These are phyloP conservation scores for Filobasidium wieringae DNA, from an alignment of 768 basidiomycete genomes.

Conservation along the genomic window DNA sequence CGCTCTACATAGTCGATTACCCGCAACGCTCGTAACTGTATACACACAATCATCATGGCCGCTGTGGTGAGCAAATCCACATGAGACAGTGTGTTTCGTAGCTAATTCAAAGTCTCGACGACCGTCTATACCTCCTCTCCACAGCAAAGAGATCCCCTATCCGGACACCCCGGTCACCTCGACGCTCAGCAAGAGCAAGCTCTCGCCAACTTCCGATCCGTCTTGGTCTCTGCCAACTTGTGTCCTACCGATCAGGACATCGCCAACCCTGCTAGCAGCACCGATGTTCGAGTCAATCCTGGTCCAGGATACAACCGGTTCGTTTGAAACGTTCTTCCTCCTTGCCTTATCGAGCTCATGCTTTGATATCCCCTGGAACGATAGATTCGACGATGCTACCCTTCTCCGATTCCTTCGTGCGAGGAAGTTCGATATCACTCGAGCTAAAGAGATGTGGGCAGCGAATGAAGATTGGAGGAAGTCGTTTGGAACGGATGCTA, in stretches of 20 bases:
- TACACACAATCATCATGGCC: too few relatives aligned
- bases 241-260: conserved; percentile 21
- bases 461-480: conserved; percentile 79
- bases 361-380: neutral
- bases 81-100: too few relatives aligned
- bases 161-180: conserved; percentile 72
- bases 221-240: conserved; percentile 9
- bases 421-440: conserved; percentile 73
- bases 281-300: conserved; percentile 11
- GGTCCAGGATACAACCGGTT: conserved; percentile 23
- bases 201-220: conserved; percentile 53
- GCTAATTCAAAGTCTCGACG: too few relatives aligned
- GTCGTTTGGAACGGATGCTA: conserved; percentile 49
- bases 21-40: too few relatives aligned
- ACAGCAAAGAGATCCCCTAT: conserved; percentile 49
- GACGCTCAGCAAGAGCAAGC: conserved; percentile 48
- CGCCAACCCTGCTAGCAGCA: conserved; percentile 2
- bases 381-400: conserved; percentile 39
- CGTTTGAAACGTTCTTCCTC: neutral
- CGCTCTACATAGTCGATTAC: too few relatives aligned
- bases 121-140: too few relatives aligned
- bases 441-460: conserved; percentile 73
- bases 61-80: too few relatives aligned
- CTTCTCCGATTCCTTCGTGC: conserved; percentile 68
- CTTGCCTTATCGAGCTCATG: neutral